Base-by-base conservation (phyloP, 2,329 filamentous ascomycete species). In the Emmonsiellopsis sp. region DNA sequence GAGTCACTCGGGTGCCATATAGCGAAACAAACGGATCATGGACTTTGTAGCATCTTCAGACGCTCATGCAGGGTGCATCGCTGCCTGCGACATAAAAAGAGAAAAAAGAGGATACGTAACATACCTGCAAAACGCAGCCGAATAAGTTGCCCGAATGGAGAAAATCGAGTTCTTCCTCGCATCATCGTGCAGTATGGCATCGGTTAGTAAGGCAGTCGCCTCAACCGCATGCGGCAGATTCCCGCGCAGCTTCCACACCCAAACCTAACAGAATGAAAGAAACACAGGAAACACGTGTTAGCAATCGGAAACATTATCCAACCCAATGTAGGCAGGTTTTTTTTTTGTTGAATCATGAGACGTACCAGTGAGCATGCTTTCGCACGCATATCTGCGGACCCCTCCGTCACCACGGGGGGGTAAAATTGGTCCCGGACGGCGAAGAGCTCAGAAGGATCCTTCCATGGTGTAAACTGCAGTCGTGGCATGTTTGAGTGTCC, bases 181-280 rank as follows among this genome's bases (percentile, higher is more conserved):
- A 58, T 74, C 65, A 57, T 74, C 72, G 50, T 72, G 70, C 27
- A 75, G 60, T 53, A 74, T 71, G 2, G 73, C 72, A 60, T 75
- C 72, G 10, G 71, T 74, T 53, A 75, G 62, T 9, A 74, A 60
- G 6, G 72, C 72, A 0, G 72, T 75, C 2, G 72, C 70, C 56
- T 75, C 72, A n/a, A 75, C 68, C 10, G 71, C 62, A 56, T 75
- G 72, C 7, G 72, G 72, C 3, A 75, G 62, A 58, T 69, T 72
- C 14, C 71, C 72, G 39, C 71, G 68, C 21, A 72, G 45, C 54
- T 74, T 74, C 72, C 72, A 75, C 2, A 65, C 68, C 53, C 63
- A 67, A n/a, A 74, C 69, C 72, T 74, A 45, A 49, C 27, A 48
- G 14, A 37, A n/a, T 13, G 17, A 37, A 52, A 14, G 36, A 39